Base-by-base conservation (phyloP, 2,329 filamentous ascomycete species). In the Colletotrichum costaricense region DNA sequence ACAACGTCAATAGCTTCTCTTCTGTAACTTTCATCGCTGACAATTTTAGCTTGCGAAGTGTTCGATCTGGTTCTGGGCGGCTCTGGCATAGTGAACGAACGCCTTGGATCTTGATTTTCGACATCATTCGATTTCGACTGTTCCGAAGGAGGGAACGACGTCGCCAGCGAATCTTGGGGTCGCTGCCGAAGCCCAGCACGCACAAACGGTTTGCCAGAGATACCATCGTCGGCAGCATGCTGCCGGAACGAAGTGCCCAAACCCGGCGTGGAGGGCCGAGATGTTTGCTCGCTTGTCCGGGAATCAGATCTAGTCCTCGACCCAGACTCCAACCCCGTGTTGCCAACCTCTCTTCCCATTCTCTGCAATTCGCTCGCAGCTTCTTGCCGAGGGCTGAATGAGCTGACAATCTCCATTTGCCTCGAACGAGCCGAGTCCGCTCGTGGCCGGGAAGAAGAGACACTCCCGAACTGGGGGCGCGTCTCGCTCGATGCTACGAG, bases 1-100 rank as follows among this genome's bases (percentile, higher is more conserved):
- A 95, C 91, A 2, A 98, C 92, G 71, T 93, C 91, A 5, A 82
- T 79, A 72, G 82, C 75, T 28, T 80, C 80, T 72, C 22, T 67
- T 42, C 55, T 64, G 24, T 71, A 54, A 16, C 63, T 71, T 14
- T 57, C 63, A 33, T 72, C 35, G 9, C 65, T 69, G 14, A 64
- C 52, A 46, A n/a, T 38, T 12, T 67, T 65, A 14, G 42, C 49
- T 19, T 66, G 67, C 3, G 22, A 8, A 19, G 28, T 42, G 38
- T 62, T 57, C 38, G 33, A 62, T 19, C 46, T 42, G 19, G 24
- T 7, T 57, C 59, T 62, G 11, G 35, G 30, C 33, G 56, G 30
- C 22, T 66, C 55, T 62, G 30, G 35, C 35, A 35, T 28, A 28
- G 30, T 22, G 22, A 26, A 19, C 28, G 60, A n/a, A 9, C 9